Evolutionary conservation across 106 monocot species (phyloP), one percentile per base, ranked within the genome.

Genomic region (Dendrobium chrysotoxum): DNA sequence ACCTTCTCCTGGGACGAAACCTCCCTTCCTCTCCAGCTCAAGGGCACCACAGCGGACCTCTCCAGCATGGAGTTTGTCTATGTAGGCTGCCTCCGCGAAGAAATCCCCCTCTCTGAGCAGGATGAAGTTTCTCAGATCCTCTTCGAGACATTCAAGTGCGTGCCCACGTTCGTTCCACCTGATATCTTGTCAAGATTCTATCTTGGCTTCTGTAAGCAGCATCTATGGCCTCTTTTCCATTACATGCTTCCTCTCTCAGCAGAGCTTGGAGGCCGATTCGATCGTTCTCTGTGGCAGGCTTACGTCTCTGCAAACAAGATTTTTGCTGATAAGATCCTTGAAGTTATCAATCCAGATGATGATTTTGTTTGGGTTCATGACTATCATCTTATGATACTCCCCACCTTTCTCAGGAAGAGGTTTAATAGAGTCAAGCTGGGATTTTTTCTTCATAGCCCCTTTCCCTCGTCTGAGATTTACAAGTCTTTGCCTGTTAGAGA

Each of bases 51-150:
- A 39, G 74, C 13, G 38, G 96, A 93, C 17, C 90, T 91, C 0
- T 91, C 91, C 28, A 93, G 90, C 83, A 96, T 93, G 96, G 93
- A 93, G 81, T 74, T 89, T 77, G 35, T 85, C 77, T 87, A 86
- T 67, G 82, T 89, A 8, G 89, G 89, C 26, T 87, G 82, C 64
- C 86, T 89, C 3, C 84, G 86, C 21, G 84, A 84, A 7, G 86
- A 86, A 46, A 80, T 86, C 12, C 82, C 84, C 35, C 23, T 40
- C 7, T 28, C 80, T 11, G 89, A 89, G 9, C 89, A 89, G 40
- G 89, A 89, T 21, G 83, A 77, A 42, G 86, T 89, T 31, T 78
- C 79, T 30, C 83, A 82, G 71, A 70, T 45, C 44, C 88, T 89
- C 25, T 84, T 89, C 17, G 89, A 89, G 35, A 61, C 75, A 12